Evolutionary conservation across 1,139 yeast species (phyloP).

Genomic region (Kurtzmaniella quercitrusa): DNA sequence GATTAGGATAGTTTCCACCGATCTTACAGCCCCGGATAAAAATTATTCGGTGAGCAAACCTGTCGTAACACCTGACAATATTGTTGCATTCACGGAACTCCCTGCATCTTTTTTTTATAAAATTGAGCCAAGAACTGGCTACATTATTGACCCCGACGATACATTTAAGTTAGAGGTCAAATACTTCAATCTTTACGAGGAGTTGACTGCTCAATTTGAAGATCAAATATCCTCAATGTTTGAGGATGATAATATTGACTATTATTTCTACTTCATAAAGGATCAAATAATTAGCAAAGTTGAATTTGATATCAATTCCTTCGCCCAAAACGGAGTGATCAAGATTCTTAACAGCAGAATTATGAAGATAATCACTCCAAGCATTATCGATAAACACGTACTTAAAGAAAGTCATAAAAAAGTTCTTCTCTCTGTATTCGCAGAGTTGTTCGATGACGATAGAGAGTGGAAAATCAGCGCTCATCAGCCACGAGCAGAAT

Average conservation of each 20-base stretch:
- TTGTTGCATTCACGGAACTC: constrained; percentile 65
- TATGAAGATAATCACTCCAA: constrained; percentile 13
- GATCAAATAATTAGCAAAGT: constrained; percentile 20
- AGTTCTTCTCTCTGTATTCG: constrained; percentile 14
- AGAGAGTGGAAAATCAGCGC: neutral
- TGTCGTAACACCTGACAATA: constrained; percentile 19
- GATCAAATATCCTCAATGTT: constrained; percentile 8
- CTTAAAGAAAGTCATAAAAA: constrained; percentile 11
- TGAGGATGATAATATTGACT: constrained; percentile 10
- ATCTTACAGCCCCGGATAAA: constrained; percentile 31
- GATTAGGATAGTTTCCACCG: constrained; percentile 46
- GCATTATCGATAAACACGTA: constrained; percentile 14
- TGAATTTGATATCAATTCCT: constrained; percentile 35
- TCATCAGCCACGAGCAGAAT: neutral
- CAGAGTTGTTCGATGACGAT: constrained; percentile 7
- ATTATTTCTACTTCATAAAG: constrained; percentile 25
- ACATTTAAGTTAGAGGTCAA: constrained; percentile 38
- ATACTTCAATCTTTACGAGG: constrained; percentile 45
- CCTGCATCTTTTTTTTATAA: constrained; percentile 61
- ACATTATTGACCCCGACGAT: constrained; percentile 25
- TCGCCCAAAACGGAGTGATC: constrained; percentile 28
- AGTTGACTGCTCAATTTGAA: constrained; percentile 25
- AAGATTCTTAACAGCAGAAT: constrained; percentile 18
- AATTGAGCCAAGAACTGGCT: constrained; percentile 26
- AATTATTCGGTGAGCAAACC: constrained; percentile 37